Base-by-base conservation (phyloP, 805 yeast genomes). In the Blastobotrys peoriensis region DNA sequence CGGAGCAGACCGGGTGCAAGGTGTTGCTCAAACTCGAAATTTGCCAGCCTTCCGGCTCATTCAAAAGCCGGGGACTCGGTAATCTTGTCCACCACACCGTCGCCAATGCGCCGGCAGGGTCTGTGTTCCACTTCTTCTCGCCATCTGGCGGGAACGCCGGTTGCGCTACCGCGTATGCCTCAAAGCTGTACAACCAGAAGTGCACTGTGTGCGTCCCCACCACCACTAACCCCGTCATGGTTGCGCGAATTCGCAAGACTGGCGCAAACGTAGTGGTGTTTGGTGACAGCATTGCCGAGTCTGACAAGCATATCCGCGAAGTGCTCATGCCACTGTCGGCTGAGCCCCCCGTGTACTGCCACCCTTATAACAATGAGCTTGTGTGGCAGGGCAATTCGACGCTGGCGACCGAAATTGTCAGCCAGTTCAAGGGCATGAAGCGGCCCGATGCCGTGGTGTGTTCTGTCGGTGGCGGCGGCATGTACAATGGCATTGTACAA, bases 101-200 rank as follows among this genome's bases (percentile, higher is more conserved):
- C 49, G 79, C 54, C 64, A 71, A 33, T 88, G 93, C 61, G 86
- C 50, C 57, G 17, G 51, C 56, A 3, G 63, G 53, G n/a, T 37
- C 47, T 18, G 40, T 48, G 33, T 55, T 55, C 27, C 64, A 56
- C 45, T 61, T 89, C 53, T 83, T 87, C 62, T 95, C 96, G 0
- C 87, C 96, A 54, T 86, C 96, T 17, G 98, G 96, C 8, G 98
- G 98, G 36, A 89, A 89, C 63, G 97, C 93, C 53, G 98, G 97
- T 3, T 95, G 87, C 60, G 98, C 97, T 52, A 95, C 88, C n/a
- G 97, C 97, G 0, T 86, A 66, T 61, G 83, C 94, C 16, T 94
- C 96, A 5, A 78, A 77, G 45, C 75, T 80, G 48, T 70, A 87
- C 64, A 80, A 80, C 33, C 64, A 55, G 43, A 49, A 51, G 13